These are phyloP conservation scores for Aspergillus unguis DNA, from an alignment of 2,329 filamentous ascomycete genomes.

Conservation along the genomic window DNA sequence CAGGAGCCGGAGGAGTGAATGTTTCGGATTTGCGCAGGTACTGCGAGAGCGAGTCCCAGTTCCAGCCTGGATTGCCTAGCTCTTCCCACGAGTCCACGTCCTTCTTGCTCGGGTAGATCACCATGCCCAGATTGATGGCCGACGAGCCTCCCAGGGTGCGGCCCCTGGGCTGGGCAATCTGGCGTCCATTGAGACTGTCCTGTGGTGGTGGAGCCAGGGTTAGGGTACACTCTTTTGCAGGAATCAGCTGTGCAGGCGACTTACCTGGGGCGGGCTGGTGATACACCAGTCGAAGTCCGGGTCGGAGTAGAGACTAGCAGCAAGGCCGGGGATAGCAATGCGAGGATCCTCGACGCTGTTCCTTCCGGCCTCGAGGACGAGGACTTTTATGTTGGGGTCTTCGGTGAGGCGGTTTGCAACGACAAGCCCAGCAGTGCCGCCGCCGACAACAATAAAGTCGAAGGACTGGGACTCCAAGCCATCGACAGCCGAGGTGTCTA, in stretches of 20 bases:
- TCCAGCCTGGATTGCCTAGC: constrained; percentile 48
- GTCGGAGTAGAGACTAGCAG: constrained; percentile 17
- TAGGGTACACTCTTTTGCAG: neutral
- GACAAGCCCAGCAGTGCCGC: constrained; percentile 33
- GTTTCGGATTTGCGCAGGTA: constrained; percentile 49
- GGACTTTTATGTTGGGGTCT: constrained; percentile 22
- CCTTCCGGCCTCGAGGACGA: constrained; percentile 29
- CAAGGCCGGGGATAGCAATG: constrained; percentile 21
- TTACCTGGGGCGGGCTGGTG: constrained; percentile 18
- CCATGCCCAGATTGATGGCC: constrained; percentile 43
- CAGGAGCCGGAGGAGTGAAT: constrained; percentile 18
- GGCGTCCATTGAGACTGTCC: constrained; percentile 36
- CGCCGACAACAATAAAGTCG: constrained; percentile 22
- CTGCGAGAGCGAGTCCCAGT: constrained; percentile 44
- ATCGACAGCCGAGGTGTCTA: neutral
- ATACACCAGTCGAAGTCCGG: constrained; percentile 27
- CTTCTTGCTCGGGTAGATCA: constrained; percentile 22
- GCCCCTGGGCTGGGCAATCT: constrained; percentile 44
- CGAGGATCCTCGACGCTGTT: constrained; percentile 23
- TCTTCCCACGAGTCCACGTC: constrained; percentile 47
- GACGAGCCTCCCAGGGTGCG: constrained; percentile 51
- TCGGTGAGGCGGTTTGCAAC: constrained; percentile 31
- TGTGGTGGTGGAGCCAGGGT: neutral
- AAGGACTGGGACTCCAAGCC: neutral
- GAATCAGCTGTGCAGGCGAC: neutral